Base-by-base conservation (phyloP, 495 filamentous ascomycete genomes). In the Neurospora intermedia region DNA sequence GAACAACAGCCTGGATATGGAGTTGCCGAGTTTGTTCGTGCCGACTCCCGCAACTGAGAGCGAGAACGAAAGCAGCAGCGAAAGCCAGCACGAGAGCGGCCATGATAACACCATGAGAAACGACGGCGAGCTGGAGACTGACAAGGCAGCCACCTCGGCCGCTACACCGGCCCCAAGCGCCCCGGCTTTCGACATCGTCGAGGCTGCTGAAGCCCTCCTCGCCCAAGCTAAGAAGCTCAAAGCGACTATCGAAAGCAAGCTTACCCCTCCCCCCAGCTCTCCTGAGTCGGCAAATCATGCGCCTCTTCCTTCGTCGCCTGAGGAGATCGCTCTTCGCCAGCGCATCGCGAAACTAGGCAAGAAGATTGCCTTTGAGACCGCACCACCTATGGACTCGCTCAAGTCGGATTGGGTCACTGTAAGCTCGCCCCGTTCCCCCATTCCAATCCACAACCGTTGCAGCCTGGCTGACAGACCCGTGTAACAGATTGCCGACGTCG, bases 321-420 rank as follows among this genome's bases (percentile, higher is more conserved):
- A 74, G 6, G 69, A 77, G 40, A 42, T 62, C 0, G 10, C 35
- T 0, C 71, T 78, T 0, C 71, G 78, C 4, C 43, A 69, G 4
- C 40, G 23, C 10, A 77, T 81, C 18, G 78, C 72, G 1, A 54
- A 73, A 35, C 43, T 74, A 1, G 78, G 76, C 41, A 76, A 75
- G 38, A 76, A 59, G 27, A 77, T 81, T 2, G 71, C 76, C 6
- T 71, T 74, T 23, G 78, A 80, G 69, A 73, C 72, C 0, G 70
- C 73, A 2, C 73, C 75, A 2, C 27, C 71, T 0, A 70, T 76
- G 15, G 80, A 79, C 27, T 46, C 75, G 4, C 73, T 78, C 8
- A 80, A 77, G 66, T 31, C 75, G 0, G 76, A 81, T 7, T 80
- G 77, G 76, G 39, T 77, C 15, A 69, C 70, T n/a, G 78, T 78